Conservation (phyloP, 2,329 filamentous ascomycete genomes). For the Verticillium isaacii region DNA sequence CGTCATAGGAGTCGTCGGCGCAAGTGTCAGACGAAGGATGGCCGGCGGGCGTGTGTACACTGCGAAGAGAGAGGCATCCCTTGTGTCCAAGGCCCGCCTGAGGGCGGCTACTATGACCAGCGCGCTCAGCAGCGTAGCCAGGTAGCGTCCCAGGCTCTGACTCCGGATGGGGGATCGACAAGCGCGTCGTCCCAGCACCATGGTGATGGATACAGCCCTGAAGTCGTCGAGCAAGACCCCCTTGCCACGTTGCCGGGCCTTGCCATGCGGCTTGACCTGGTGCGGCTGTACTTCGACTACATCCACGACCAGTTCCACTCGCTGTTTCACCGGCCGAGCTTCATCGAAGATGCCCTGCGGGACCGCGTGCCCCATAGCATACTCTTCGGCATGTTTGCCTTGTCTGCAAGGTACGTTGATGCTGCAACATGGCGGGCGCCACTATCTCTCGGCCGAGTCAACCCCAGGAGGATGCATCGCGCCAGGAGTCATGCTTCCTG, state of each 20-base stretch:
- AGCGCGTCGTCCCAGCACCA: conserved; percentile 5
- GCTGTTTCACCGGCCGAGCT: conserved; percentile 24
- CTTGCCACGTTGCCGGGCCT: conserved; percentile 11
- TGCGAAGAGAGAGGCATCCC: conserved; percentile 41
- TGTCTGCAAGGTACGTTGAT: conserved; percentile 16
- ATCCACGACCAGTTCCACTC: conserved; percentile 30
- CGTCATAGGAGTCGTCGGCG: conserved; percentile 7
- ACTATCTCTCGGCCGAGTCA: background rate
- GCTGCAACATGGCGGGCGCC: background rate
- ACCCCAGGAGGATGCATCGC: background rate
- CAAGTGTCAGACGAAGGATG: conserved; percentile 9
- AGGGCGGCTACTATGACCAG: conserved; percentile 13
- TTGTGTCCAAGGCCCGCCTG: conserved; percentile 36
- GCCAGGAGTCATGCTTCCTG: background rate
- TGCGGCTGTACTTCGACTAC: conserved; percentile 26
- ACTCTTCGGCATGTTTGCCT: conserved; percentile 19
- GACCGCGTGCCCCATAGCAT: conserved; percentile 16
- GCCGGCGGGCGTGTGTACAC: conserved; percentile 43
- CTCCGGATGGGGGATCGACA: background rate
- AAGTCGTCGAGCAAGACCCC: conserved; percentile 3
- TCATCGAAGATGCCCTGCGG: conserved; percentile 17
- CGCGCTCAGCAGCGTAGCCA: conserved; percentile 8
- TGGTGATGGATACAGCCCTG: conserved; percentile 5
- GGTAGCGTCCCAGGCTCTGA: background rate
- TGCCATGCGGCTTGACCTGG: conserved; percentile 16